Conservation (phyloP, 192 early-diverging fungal genomes). For the Linnemannia exigua region DNA sequence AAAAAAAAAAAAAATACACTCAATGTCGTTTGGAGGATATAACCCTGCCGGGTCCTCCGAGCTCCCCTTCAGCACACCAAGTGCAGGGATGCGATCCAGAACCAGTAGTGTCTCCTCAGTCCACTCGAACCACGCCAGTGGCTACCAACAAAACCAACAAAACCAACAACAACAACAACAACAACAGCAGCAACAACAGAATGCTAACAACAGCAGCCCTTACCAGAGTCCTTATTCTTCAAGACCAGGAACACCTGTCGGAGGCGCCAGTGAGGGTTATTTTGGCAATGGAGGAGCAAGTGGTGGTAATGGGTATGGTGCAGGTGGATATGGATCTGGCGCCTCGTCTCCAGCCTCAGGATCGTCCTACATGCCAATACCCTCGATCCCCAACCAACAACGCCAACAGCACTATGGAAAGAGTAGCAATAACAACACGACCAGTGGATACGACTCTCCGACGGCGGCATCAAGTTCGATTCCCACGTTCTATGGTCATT, state of each 20-base stretch:
- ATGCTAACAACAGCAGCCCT: not conserved
- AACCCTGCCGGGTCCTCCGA: constrained; percentile 46
- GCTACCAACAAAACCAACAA: not conserved
- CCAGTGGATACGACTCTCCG: constrained; percentile 31
- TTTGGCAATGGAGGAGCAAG: constrained; percentile 5
- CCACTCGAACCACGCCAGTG: constrained; percentile 35
- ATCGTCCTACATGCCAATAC: constrained; percentile 26
- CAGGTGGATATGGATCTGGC: constrained; percentile 34
- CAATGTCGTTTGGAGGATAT: constrained; percentile 48
- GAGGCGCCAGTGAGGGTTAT: constrained; percentile 15
- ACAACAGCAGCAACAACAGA: constrained; percentile 17
- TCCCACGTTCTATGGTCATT: constrained; percentile 35
- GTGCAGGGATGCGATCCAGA: constrained; percentile 25
- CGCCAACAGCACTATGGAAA: constrained; percentile 22
- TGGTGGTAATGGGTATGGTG: constrained; percentile 9
- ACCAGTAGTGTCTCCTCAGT: constrained; percentile 44
- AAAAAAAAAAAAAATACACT: not conserved
- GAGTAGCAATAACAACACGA: constrained; percentile 3
- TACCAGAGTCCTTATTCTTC: constrained; percentile 40
- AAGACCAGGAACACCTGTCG: constrained; percentile 35
- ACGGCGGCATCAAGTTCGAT: constrained; percentile 26
- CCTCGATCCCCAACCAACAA: constrained; percentile 26
- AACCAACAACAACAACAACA: constrained; percentile 31
- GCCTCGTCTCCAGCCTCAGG: constrained; percentile 17
- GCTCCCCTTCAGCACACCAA: constrained; percentile 34